A percentile compares a stretch with the other conserved stretches of the same genome.
Evolutionary conservation across 805 yeast species (phyloP).

Genomic region (Yarrowia keelungensis): DNA sequence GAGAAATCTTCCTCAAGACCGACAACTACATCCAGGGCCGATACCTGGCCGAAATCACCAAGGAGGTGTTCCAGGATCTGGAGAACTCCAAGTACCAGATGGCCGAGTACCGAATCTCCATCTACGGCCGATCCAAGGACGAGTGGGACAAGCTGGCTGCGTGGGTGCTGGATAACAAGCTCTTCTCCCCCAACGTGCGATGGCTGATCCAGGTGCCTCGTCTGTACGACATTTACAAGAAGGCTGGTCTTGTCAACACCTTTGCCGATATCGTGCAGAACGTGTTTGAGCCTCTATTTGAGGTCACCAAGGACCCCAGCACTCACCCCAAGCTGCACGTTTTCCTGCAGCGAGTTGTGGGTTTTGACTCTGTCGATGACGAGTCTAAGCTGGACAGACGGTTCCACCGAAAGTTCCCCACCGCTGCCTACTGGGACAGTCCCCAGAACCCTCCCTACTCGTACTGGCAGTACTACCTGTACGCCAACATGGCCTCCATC

Average conservation of each 20-base stretch:
- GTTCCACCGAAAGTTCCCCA: slow-evolving; percentile 80
- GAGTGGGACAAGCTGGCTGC: slow-evolving; percentile 97
- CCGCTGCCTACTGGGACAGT: slow-evolving; percentile 82
- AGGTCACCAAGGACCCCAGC: slow-evolving; percentile 83
- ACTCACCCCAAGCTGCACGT: slow-evolving; percentile 90
- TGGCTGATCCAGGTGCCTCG: slow-evolving; percentile 98
- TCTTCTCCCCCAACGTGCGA: slow-evolving; percentile 90
- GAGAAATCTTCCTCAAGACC: slow-evolving; percentile 95
- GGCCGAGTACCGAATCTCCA: slow-evolving; percentile 94
- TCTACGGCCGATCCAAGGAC: slow-evolving; percentile 85
- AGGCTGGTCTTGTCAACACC: slow-evolving; percentile 67
- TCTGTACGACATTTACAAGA: slow-evolving; percentile 86
- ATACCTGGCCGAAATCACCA: slow-evolving; percentile 91
- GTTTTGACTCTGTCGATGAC: slow-evolving; percentile 98
- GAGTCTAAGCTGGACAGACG: slow-evolving; percentile 91
- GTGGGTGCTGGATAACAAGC: slow-evolving; percentile 93
- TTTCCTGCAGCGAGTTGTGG: slow-evolving; percentile 91
- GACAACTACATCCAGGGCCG: slow-evolving; percentile 90
- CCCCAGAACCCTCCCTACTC: slow-evolving; percentile 95
- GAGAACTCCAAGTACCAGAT: slow-evolving; percentile 96
- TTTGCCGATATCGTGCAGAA: slow-evolving; percentile 82
- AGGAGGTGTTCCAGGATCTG: slow-evolving; percentile 91
- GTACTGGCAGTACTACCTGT: slow-evolving; percentile 88
- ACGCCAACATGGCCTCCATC: slow-evolving; percentile 83
- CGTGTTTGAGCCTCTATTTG: slow-evolving; percentile 85